Conservation (phyloP, 768 basidiomycete species). For the Strobilomyces dryophilus region DNA sequence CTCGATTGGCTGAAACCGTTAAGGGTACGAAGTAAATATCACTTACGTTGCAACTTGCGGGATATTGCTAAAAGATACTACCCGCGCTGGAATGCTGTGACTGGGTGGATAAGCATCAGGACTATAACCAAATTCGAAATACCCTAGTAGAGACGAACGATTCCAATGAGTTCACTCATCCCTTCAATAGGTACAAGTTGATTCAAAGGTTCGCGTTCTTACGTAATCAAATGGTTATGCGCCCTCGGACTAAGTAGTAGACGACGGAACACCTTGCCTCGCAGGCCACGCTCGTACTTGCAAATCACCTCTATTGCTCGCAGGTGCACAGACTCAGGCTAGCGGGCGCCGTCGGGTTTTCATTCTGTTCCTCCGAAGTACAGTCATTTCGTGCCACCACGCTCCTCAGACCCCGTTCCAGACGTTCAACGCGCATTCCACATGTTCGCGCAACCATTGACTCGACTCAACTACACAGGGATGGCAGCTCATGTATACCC, state of each 20-base stretch:
- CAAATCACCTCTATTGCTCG: neutral
- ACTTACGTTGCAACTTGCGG: neutral
- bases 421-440: slow-evolving; percentile 31
- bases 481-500: slow-evolving; percentile 22
- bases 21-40: neutral
- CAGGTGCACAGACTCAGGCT: slow-evolving; percentile 3
- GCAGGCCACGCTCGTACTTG: neutral
- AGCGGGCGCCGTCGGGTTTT: slow-evolving; percentile 11
- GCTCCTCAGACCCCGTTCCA: slow-evolving; percentile 25
- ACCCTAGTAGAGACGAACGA: neutral
- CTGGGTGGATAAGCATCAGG: neutral
- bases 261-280: too few species aligned
- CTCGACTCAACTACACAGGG: slow-evolving; percentile 24
- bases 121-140: neutral
- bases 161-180: neutral
- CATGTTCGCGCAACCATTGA: slow-evolving; percentile 30
- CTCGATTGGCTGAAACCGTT: neutral
- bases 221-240: slow-evolving; percentile 10
- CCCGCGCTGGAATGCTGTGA: neutral
- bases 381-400: slow-evolving; percentile 18
- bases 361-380: slow-evolving; percentile 13
- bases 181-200: neutral
- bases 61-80: neutral
- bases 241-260: too few species aligned
- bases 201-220: neutral